These are phyloP conservation scores for Diaporthe ilicicola DNA, from an alignment of 2,329 filamentous ascomycete genomes.

Conservation along the genomic window DNA sequence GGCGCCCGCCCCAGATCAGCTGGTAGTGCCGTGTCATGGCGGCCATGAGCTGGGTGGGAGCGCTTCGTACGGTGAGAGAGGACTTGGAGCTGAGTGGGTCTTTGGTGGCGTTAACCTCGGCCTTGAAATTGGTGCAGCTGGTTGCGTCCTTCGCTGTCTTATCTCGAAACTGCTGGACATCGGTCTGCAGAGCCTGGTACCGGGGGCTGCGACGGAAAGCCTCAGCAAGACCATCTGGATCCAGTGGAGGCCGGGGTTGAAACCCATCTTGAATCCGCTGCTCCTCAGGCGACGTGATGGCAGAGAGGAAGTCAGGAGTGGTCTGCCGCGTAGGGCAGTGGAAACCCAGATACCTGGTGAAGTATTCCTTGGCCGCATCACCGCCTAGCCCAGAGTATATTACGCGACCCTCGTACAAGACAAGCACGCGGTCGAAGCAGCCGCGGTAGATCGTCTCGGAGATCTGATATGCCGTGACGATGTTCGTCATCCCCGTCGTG, in stretches of 20 bases:
- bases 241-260: neutral
- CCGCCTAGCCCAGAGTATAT: neutral
- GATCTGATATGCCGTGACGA: conserved; percentile 2
- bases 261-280: neutral
- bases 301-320: neutral
- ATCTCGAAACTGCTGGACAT: neutral
- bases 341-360: conserved; percentile 41
- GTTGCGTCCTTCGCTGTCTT: neutral
- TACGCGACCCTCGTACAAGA: conserved; percentile 8
- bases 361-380: conserved; percentile 62
- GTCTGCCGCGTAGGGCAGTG: neutral
- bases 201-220: neutral
- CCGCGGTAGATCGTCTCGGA: neutral
- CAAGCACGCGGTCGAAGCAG: neutral
- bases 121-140: neutral
- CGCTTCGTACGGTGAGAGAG: neutral
- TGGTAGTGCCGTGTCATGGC: neutral
- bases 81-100: neutral
- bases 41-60: neutral
- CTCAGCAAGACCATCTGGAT: neutral
- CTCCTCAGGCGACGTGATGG: neutral
- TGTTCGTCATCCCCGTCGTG: neutral
- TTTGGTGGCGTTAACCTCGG: neutral
- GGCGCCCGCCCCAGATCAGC: neutral
- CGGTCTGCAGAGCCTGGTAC: neutral